Evolutionary conservation across 805 yeast species (phyloP).

Genomic region (Metschnikowia kunwiensis): DNA sequence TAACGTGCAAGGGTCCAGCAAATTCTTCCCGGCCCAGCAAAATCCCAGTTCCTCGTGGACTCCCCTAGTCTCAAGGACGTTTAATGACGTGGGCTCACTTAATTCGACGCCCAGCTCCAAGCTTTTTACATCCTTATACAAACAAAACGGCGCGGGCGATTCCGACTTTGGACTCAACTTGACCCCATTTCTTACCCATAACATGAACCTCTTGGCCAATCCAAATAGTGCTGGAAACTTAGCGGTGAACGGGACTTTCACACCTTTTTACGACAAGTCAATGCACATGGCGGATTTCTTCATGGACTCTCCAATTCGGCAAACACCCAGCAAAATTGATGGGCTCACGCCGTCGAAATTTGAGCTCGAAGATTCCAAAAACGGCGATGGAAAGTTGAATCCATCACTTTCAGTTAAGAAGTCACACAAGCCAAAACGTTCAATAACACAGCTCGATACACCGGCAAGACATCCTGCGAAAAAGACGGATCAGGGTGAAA

Average conservation of each 20-base stretch:
- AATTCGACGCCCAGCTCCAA: conserved; percentile 38
- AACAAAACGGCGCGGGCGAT: conserved; percentile 10
- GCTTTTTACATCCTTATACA: conserved; percentile 18
- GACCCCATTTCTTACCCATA: conserved; percentile 42
- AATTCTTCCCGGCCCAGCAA: neutral
- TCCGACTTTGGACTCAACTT: conserved; percentile 33
- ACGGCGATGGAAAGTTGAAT: conserved; percentile 8
- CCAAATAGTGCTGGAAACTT: conserved; percentile 19
- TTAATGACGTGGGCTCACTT: conserved; percentile 33
- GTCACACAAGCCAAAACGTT: conserved; percentile 22
- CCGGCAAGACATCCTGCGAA: conserved; percentile 37
- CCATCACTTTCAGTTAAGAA: conserved; percentile 23
- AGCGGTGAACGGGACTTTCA: conserved; percentile 26
- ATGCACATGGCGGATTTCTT: conserved; percentile 42
- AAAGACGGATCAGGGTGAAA: conserved; percentile 21
- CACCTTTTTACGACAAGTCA: conserved; percentile 44
- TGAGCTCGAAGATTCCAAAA: conserved; percentile 13
- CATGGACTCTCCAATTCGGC: conserved; percentile 42
- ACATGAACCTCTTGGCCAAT: conserved; percentile 24
- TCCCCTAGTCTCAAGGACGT: conserved; percentile 39
- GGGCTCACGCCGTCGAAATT: conserved; percentile 43
- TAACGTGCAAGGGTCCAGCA: conserved; percentile 1
- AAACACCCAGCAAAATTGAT: conserved; percentile 34
- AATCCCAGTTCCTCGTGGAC: conserved; percentile 34
- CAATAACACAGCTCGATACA: conserved; percentile 36